A percentile compares a stretch with the other conserved stretches of the same genome.
phyloP scores from a whole-genome alignment of 1,284 basidiomycete genomes.

The Sporisorium exsertum region DNA sequence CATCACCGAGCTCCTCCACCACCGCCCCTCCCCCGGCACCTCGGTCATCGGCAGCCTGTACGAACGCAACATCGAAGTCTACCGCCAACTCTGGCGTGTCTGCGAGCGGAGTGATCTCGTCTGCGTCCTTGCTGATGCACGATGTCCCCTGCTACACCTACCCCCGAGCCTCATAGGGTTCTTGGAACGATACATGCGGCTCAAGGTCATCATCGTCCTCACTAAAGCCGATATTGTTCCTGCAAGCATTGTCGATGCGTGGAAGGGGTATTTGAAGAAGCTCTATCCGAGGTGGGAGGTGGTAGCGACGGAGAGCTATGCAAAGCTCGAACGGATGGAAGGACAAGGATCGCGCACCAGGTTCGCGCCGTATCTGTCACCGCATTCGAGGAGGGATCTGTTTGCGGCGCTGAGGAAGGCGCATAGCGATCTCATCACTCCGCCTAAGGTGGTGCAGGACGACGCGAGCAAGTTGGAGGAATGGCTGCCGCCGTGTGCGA shows the following conservation, averaged over 20 bases:
- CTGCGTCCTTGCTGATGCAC: slow-evolving; percentile 84
- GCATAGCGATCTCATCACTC: slow-evolving; percentile 78
- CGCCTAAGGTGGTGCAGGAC: slow-evolving; percentile 75
- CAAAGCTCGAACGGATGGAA: slow-evolving; percentile 43
- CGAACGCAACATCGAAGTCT: slow-evolving; percentile 61
- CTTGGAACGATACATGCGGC: slow-evolving; percentile 70
- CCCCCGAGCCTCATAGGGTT: slow-evolving; percentile 73
- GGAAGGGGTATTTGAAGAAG: slow-evolving; percentile 43
- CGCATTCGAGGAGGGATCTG: slow-evolving; percentile 68
- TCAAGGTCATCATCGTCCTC: slow-evolving; percentile 71
- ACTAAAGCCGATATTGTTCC: slow-evolving; percentile 60
- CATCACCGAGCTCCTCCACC: slow-evolving; percentile 25
- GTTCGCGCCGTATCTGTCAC: slow-evolving; percentile 47
- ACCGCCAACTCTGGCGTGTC: slow-evolving; percentile 60
- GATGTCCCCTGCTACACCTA: slow-evolving; percentile 79
- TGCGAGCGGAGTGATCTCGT: slow-evolving; percentile 79
- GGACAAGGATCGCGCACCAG: slow-evolving; percentile 52
- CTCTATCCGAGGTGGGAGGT: slow-evolving; percentile 50
- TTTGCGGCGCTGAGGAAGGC: slow-evolving; percentile 77
- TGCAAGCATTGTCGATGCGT: slow-evolving; percentile 36
- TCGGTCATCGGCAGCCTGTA: slow-evolving; percentile 75
- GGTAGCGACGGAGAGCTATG: slow-evolving; percentile 55
- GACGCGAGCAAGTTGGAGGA: slow-evolving; percentile 74
- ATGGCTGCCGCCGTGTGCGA: slow-evolving; percentile 75
- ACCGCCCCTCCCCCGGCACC: slow-evolving; percentile 70